Conservation (phyloP, 352 stramenopile genomes). For the Globisporangium echinulatum region DNA sequence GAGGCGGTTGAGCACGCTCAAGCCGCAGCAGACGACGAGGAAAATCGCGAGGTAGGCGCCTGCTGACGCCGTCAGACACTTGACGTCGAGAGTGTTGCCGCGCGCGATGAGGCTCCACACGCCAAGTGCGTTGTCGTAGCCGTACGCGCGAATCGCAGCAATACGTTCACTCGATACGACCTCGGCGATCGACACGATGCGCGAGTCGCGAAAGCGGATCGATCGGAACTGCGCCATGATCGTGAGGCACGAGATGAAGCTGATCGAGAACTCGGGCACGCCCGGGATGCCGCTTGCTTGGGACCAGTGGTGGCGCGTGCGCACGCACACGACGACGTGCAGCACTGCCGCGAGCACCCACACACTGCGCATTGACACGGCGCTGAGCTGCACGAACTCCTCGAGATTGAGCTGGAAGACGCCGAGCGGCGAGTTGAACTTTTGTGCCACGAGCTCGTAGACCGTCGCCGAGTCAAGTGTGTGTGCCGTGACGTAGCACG, state of each 20-base stretch:
- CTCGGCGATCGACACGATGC: slow-evolving; percentile 1
- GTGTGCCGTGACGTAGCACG: slow-evolving; percentile 16
- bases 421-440: slow-evolving; percentile 9
- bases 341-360: slow-evolving; percentile 14
- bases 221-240: slow-evolving; percentile 10
- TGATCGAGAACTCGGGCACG: slow-evolving; percentile 19
- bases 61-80: not conserved
- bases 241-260: slow-evolving; percentile 13
- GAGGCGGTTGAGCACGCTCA: not conserved
- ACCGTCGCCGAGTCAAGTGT: slow-evolving; percentile 13
- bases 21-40: not conserved
- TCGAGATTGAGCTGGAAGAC: slow-evolving; percentile 8
- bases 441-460: slow-evolving; percentile 7
- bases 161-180: not conserved
- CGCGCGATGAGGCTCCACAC: not conserved
- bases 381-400: slow-evolving; percentile 11
- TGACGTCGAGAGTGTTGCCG: slow-evolving; percentile 6
- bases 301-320: slow-evolving; percentile 9
- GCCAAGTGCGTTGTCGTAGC: slow-evolving; percentile 3
- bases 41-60: not conserved
- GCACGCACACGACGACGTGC: slow-evolving; percentile 10
- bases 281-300: slow-evolving; percentile 11
- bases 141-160: not conserved
- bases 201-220: slow-evolving; percentile 8
- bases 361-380: slow-evolving; percentile 10